Conservation (phyloP, 2,329 filamentous ascomycete species). For the Alternaria gansuensis region DNA sequence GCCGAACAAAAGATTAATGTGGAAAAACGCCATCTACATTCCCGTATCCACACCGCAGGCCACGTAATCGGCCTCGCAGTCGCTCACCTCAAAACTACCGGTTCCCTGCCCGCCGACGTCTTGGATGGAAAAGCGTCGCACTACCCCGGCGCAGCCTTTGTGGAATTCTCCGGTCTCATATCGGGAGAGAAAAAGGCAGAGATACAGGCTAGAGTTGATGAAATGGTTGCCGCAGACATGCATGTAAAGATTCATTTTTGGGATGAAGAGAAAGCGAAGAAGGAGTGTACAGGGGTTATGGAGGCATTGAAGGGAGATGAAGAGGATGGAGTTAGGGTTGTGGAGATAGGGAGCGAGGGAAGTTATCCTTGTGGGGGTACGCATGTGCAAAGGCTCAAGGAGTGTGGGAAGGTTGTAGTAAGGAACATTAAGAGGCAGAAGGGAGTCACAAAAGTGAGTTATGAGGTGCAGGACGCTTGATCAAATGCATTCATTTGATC, state of each 20-base stretch:
- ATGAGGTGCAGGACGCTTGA: conserved; percentile 46
- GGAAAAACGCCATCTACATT: conserved; percentile 69
- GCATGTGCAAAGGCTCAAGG: conserved; percentile 69
- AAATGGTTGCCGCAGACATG: conserved; percentile 60
- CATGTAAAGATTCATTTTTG: conserved; percentile 68
- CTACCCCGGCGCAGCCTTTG: conserved; percentile 71
- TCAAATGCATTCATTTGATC: background rate
- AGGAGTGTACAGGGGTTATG: conserved; percentile 50
- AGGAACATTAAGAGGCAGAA: conserved; percentile 73
- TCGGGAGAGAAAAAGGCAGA: conserved; percentile 58
- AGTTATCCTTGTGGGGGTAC: conserved; percentile 79
- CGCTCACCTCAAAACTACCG: conserved; percentile 63
- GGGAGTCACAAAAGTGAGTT: conserved; percentile 67
- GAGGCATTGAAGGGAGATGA: conserved; percentile 51
- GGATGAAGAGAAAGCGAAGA: conserved; percentile 68
- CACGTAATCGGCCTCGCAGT: conserved; percentile 76
- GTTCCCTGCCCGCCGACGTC: conserved; percentile 54
- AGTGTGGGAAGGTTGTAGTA: conserved; percentile 69
- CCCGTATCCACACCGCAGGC: conserved; percentile 75
- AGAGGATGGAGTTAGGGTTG: conserved; percentile 63
- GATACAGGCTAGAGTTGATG: conserved; percentile 70
- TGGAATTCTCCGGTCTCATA: conserved; percentile 73
- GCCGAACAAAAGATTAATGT: conserved; percentile 59
- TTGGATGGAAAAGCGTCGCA: conserved; percentile 77
- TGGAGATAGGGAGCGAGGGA: conserved; percentile 73